phyloP scores from a whole-genome alignment of 805 yeast genomes.

The Zygosaccharomyces pseudorouxii region DNA sequence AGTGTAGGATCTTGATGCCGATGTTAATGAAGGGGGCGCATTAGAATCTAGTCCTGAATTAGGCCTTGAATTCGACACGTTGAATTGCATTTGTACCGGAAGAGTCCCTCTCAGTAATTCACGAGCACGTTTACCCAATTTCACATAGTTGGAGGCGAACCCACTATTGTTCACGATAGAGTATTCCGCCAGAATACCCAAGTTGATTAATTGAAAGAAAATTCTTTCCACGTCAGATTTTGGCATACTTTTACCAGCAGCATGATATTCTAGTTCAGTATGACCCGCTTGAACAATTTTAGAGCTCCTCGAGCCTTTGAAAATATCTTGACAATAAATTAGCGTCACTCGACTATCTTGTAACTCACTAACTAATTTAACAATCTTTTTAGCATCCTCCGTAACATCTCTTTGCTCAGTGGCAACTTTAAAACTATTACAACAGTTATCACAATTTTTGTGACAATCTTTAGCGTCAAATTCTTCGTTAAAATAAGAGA shows the following conservation, averaged over 20 bases:
- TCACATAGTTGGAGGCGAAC: constrained; percentile 72
- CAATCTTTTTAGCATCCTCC: constrained; percentile 51
- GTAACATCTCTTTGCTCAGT: constrained; percentile 66
- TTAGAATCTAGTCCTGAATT: neutral
- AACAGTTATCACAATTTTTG: constrained; percentile 83
- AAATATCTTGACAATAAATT: constrained; percentile 76
- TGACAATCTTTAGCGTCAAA: constrained; percentile 64
- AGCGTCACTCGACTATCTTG: constrained; percentile 64
- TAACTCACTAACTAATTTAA: constrained; percentile 52
- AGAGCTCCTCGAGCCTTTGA: constrained; percentile 63
- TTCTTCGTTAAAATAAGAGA: constrained; percentile 83
- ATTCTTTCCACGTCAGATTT: constrained; percentile 75
- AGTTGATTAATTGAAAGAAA: constrained; percentile 69
- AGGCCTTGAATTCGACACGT: constrained; percentile 13
- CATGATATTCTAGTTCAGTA: constrained; percentile 56
- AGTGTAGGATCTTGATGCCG: neutral
- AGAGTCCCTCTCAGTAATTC: constrained; percentile 43
- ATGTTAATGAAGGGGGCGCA: neutral
- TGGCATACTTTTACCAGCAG: constrained; percentile 60
- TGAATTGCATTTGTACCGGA: constrained; percentile 51
- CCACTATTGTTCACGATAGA: constrained; percentile 71
- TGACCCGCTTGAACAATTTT: constrained; percentile 62
- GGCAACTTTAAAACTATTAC: constrained; percentile 39
- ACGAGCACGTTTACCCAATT: constrained; percentile 53
- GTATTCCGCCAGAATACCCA: constrained; percentile 63